phyloP scores from a whole-genome alignment of 225 moss, liverwort and hornwort genomes.

The Straminergon stramineum region DNA sequence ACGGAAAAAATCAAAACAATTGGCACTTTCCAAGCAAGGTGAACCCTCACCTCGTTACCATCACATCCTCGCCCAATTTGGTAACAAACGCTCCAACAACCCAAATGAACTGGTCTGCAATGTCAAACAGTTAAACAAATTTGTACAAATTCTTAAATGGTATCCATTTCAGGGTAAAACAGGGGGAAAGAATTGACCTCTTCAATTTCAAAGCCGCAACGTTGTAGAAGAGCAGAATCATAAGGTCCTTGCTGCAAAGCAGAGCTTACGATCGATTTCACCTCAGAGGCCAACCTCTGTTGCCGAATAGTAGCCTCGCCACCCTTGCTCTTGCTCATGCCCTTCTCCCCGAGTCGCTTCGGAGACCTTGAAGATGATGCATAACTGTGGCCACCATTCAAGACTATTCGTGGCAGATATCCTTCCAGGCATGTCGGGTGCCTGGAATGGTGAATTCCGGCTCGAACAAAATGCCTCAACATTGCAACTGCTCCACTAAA shows the following conservation, averaged over 20 bases:
- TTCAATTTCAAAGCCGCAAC: constrained; percentile 67
- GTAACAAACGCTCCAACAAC: background rate
- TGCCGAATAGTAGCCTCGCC: constrained; percentile 52
- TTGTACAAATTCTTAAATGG: background rate
- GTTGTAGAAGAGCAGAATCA: constrained; percentile 40
- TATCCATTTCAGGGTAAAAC: background rate
- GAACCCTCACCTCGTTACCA: background rate
- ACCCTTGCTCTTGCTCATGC: background rate
- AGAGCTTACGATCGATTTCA: constrained; percentile 43
- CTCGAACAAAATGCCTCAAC: constrained; percentile 16
- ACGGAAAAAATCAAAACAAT: background rate
- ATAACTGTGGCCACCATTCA: background rate
- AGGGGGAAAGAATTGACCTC: constrained; percentile 4
- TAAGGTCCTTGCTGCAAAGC: constrained; percentile 66
- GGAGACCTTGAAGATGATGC: constrained; percentile 8
- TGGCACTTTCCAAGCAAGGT: background rate
- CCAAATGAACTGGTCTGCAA: background rate
- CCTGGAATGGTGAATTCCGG: background rate
- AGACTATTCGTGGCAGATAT: background rate
- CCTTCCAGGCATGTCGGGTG: background rate
- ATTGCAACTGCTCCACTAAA: constrained; percentile 4
- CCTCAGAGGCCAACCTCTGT: constrained; percentile 64
- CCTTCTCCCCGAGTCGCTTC: background rate
- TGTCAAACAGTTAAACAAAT: background rate
- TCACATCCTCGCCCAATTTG: background rate